Evolutionary conservation across 257 asterid genomes (phyloP), one percentile per base, ranked within the genome.

Genomic region (Solanum ossicruentum): DNA sequence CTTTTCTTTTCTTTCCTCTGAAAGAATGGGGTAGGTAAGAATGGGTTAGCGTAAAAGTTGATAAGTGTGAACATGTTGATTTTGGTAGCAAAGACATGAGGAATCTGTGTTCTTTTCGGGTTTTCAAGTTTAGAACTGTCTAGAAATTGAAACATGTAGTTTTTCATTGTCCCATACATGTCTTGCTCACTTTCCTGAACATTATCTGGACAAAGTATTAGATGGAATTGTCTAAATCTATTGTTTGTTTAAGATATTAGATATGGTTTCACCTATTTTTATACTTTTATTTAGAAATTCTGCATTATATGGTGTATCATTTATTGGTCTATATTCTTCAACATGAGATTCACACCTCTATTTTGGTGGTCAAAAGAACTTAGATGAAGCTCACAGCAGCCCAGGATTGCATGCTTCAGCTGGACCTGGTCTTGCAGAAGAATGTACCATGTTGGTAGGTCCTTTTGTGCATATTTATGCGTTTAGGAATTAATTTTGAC

Each of bases 381-480:
- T 97, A 86, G 99, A 97, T 87, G 99, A 97, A 93, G 98, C 92
- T 26, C 98, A 93, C 87, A 94, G 97, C 89, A 95, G 98, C 86
- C 96, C 96, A 77, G 98, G 99, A 86, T 91, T 97, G 95, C 97
- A 93, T 89, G 96, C 93, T 86, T 98, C 98, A 73, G 98, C 99
- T 81, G 99, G 99, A 88, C 95, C 97, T 45, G 93, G 96, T 85
- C 96, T 95, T 83, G 98, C 98, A 49, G 99, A 97, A 92, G 98
- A 97, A 92, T 88, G 90, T 75, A 85, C 85, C 12, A 54, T 88
- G 80, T 72, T 92, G 85, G 89, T 93, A 86, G 86, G 87, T 55
- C 23, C 51, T 51, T 7, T 17, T 1, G 15, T 56, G 51, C 54
- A 65, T 65, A 8, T 17, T 9, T 69, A 70, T 20, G 28, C 17